Evolutionary conservation across 1,284 basidiomycete genomes (phyloP).

Genomic region (Sanghuangporus weigelae): DNA sequence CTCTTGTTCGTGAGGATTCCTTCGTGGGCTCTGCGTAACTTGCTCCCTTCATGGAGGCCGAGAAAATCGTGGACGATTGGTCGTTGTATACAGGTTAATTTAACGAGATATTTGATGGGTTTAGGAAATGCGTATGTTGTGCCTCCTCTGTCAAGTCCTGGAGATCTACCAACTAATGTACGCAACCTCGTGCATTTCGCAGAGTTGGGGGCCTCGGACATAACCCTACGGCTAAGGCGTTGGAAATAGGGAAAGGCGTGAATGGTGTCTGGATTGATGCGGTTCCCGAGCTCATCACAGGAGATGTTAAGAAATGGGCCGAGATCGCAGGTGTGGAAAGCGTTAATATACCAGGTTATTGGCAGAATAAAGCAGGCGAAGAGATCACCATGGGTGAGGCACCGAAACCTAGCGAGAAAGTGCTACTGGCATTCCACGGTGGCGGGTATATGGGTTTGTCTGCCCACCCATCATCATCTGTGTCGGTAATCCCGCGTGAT

Average conservation of each 20-base stretch:
- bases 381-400: slow-evolving; percentile 41
- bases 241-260: slow-evolving; percentile 15
- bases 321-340: slow-evolving; percentile 18
- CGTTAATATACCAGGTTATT: slow-evolving; percentile 21
- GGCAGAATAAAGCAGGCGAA: slow-evolving; percentile 28
- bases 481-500: slow-evolving; percentile 24
- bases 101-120: background rate
- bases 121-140: background rate
- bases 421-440: slow-evolving; percentile 32
- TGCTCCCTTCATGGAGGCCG: slow-evolving; percentile 1
- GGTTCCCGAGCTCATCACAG: slow-evolving; percentile 32
- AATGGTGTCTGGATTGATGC: slow-evolving; percentile 20
- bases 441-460: slow-evolving; percentile 27
- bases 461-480: slow-evolving; percentile 24
- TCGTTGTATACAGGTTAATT: background rate
- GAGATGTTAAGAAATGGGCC: slow-evolving; percentile 27
- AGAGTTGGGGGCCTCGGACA: background rate
- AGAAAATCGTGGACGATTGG: slow-evolving; percentile 8
- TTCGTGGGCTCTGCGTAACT: slow-evolving; percentile 4
- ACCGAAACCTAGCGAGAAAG: slow-evolving; percentile 24
- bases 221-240: slow-evolving; percentile 7
- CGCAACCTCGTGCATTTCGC: background rate
- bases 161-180: background rate
- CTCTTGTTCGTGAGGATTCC: slow-evolving; percentile 1
- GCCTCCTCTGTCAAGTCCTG: background rate